These are phyloP conservation scores for Coccinonectria pachysandricola DNA, from an alignment of 2,329 filamentous ascomycete genomes.

Conservation along the genomic window DNA sequence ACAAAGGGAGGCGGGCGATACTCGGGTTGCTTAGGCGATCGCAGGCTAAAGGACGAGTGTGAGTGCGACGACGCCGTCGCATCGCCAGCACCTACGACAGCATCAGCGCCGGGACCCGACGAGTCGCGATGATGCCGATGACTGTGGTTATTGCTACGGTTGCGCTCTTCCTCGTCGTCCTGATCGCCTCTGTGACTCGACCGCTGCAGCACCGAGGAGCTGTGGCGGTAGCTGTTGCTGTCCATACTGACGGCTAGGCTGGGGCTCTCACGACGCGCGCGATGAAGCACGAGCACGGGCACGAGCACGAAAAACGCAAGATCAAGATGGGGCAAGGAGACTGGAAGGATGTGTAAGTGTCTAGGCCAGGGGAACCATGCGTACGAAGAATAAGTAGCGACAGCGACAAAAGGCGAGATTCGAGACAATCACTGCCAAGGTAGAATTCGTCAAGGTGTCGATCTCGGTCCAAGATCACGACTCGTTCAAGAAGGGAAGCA, in stretches of 20 bases:
- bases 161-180: conserved; percentile 26
- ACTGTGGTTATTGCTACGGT: conserved; percentile 25
- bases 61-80: conserved; percentile 21
- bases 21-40: conserved; percentile 38
- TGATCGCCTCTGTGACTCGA: conserved; percentile 26
- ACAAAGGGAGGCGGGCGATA: conserved; percentile 25
- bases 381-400: no score
- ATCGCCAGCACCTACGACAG: conserved; percentile 8
- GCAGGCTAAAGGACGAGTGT: conserved; percentile 37
- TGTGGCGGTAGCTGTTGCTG: conserved; percentile 30
- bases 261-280: no score
- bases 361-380: no score
- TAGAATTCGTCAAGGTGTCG: no score
- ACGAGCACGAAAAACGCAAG: no score
- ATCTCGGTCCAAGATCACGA: no score
- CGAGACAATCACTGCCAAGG: no score
- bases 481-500: no score
- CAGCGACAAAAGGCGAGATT: no score
- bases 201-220: conserved; percentile 38
- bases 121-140: conserved; percentile 23
- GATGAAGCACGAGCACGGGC: no score
- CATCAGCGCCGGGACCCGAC: conserved; percentile 6
- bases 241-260: conserved; percentile 30
- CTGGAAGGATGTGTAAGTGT: no score
- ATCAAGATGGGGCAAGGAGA: no score